Evolutionary conservation across 2,329 filamentous ascomycete genomes (phyloP).

Genomic region (Aspergillus sp.): DNA sequence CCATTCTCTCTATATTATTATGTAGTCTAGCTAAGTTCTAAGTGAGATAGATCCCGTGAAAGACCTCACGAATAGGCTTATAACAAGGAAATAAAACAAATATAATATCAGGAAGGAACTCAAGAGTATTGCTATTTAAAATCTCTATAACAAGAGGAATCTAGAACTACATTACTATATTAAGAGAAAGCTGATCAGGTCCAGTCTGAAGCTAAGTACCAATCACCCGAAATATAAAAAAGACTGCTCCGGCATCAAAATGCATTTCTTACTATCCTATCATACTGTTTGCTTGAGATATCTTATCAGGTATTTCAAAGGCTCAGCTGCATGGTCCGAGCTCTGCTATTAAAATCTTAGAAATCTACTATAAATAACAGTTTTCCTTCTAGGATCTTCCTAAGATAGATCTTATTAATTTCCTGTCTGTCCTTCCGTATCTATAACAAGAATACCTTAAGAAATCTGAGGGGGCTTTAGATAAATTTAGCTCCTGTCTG

Average conservation of each 20-base stretch:
- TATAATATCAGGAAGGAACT: too few species aligned
- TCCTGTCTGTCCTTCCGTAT: too few species aligned
- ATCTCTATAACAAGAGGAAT: neutral
- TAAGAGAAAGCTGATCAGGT: neutral
- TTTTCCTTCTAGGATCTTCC: too few species aligned
- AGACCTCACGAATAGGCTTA: too few species aligned
- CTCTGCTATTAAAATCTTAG: too few species aligned
- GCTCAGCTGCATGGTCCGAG: slow-evolving; percentile 2
- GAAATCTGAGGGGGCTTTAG: too few species aligned
- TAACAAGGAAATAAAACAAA: too few species aligned
- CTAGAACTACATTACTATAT: neutral
- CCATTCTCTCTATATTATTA: neutral
- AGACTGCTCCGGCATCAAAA: neutral
- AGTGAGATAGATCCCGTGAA: neutral
- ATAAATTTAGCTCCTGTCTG: too few species aligned
- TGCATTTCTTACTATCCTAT: neutral
- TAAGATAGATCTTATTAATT: too few species aligned
- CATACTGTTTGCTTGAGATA: neutral
- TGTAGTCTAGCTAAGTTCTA: neutral
- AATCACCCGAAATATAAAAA: neutral
- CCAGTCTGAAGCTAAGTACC: neutral
- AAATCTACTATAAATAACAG: too few species aligned
- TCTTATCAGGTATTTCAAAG: neutral
- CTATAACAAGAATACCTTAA: too few species aligned
- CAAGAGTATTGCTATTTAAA: neutral